Evolutionary conservation across 176 grass and related monocot genomes (phyloP), one percentile per base, ranked within the genome.

Genomic region (Oryza meridionalis): DNA sequence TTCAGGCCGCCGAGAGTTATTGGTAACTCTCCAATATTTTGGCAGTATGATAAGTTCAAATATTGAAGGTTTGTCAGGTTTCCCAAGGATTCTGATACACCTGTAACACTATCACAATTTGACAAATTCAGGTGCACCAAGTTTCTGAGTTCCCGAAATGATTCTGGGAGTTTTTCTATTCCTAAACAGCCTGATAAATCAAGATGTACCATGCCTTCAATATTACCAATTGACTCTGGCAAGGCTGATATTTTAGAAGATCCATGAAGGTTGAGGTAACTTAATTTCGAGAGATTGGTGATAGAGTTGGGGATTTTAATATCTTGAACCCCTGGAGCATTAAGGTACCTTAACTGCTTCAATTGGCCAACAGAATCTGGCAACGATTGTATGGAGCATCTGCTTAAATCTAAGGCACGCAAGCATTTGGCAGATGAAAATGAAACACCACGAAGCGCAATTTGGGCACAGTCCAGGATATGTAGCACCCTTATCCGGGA

Each of bases 51-150:
- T 32, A 32, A 1, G 4, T 69, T 50, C 47, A 50, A 16, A 50
- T 50, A 50, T 50, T 50, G 13, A 3, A 50, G 47, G 11, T 50
- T 16, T 1, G 32, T 70, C 3, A 70, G 35, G 68, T 1, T 5
- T 19, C 68, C 35, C 33, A 70, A 42, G 1, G 35, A 40, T 42
- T 43, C 4, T 9, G 35, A 11, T 42, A 70, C 16, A 40, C 3
- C 19, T 12, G 10, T n/a, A 37, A 70, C 9, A 9, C 9, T 6
- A 70, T 0, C 4, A 19, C 78, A 70, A 19, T 49, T 13, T 17
- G 78, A 70, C 8, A 81, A 46, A 68, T 81, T 24, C 4, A 81
- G 37, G 33, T 68, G 66, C 6, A 29, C n/a, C 43, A 82, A 82
- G 5, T 22, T 29, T 29, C 29, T 67, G 19, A 82, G 79, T 1